phyloP scores from a whole-genome alignment of 139 green algal species.

The Chloropicon primus region DNA sequence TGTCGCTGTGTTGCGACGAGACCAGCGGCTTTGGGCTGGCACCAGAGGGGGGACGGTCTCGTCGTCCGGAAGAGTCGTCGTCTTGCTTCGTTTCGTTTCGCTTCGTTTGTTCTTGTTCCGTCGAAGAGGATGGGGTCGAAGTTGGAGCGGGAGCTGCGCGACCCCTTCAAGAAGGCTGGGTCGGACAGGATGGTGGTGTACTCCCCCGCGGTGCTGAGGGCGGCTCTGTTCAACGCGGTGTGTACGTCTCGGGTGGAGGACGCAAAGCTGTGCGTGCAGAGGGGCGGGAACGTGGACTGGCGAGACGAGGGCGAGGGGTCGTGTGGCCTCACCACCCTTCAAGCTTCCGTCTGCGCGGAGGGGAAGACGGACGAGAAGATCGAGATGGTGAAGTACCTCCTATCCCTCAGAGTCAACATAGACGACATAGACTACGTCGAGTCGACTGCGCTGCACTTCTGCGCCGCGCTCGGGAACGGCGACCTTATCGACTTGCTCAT shows the following conservation, averaged over 20 bases:
- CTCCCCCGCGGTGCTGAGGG: conserved; percentile 2
- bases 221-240: conserved; percentile 5
- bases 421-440: conserved; percentile 13
- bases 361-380: neutral
- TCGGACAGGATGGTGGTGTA: conserved; percentile 7
- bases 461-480: conserved; percentile 5
- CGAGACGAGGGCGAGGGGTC: conserved; percentile 5
- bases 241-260: neutral
- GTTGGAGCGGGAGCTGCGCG: neutral
- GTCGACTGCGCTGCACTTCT: conserved; percentile 7
- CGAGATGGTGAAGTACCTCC: conserved; percentile 8
- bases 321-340: conserved; percentile 1
- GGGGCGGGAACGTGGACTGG: neutral
- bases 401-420: neutral
- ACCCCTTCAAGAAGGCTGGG: conserved; percentile 6
- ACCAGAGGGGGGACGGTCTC: no score
- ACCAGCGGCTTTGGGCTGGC: no score
- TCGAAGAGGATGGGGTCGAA: neutral
- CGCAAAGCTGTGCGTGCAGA: conserved; percentile 2
- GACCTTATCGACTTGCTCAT: conserved; percentile 6
- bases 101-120: no score
- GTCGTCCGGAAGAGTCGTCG: no score
- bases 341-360: neutral
- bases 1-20: no score
- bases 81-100: no score